Evolutionary conservation across 345 rosid species (phyloP), one percentile per base, ranked within the genome.

Genomic region (Turnera subulata): DNA sequence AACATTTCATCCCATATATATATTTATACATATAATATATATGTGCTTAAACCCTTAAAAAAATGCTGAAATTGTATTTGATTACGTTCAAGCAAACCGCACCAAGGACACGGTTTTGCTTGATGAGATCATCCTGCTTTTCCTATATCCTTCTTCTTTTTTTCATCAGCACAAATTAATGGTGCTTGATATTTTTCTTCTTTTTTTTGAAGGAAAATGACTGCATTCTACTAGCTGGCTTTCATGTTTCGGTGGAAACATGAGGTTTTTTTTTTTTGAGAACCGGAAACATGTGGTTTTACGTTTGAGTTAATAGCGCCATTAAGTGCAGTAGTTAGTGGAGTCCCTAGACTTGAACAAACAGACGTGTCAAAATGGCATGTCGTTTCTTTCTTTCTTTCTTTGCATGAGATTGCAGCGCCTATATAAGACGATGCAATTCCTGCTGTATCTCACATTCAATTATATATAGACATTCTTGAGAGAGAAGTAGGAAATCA

Each of bases 261-360:
- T 11, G 50, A n/a, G 50, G 12, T 37, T 29, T 21, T n/a, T n/a
- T n/a, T n/a, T n/a, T n/a, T n/a, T n/a, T n/a, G n/a, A n/a, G n/a
- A n/a, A n/a, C n/a, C n/a, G 61, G 23, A 18, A 56, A 14, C 53
- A 23, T 11, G 50, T 26, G 50, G 12, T 37, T 29, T 33, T 19
- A 20, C 18, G 15, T 38, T 38, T 21, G n/a, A n/a, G n/a, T n/a
- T n/a, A n/a, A n/a, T n/a, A n/a, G n/a, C n/a, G n/a, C n/a, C n/a
- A n/a, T n/a, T n/a, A n/a, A n/a, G n/a, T n/a, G n/a, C n/a, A n/a
- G n/a, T n/a, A 18, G 13, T 12, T 61, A 61, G 71, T 74, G 79
- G 76, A 74, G 73, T 70, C 76, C 73, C 64, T 19, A 42, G 67
- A 74, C 35, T 67, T 26, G 2, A 44, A 64, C 50, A 7, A 35